A percentile compares a stretch with the other conserved stretches of the same genome.
These are phyloP conservation scores for Dryas octopetala DNA, from an alignment of 306 rosid species.

Conservation along the genomic window DNA sequence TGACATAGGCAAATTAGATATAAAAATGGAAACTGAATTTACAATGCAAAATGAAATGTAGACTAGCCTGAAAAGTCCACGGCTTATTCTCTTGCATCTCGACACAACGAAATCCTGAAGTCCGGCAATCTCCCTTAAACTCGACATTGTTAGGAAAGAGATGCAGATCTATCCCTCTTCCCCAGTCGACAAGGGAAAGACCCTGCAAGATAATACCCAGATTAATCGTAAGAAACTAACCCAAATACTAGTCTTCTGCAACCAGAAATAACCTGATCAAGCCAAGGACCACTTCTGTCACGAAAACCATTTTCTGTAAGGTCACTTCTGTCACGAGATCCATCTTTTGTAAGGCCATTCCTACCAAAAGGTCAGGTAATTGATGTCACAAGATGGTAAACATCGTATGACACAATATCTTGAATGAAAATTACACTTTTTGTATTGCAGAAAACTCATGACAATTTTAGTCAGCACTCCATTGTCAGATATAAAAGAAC, in stretches of 20 bases:
- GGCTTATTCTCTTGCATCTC: constrained; percentile 83
- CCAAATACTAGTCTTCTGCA: constrained; percentile 11
- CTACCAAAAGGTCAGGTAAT: constrained; percentile 16
- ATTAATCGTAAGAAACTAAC: constrained; percentile 17
- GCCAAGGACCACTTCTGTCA: constrained; percentile 73
- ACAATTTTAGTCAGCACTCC: background rate
- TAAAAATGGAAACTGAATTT: constrained; percentile 19
- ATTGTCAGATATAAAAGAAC: background rate
- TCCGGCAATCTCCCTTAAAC: constrained; percentile 78
- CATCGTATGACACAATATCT: constrained; percentile 1
- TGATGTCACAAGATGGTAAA: background rate
- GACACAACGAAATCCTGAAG: constrained; percentile 92
- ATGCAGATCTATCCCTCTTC: constrained; percentile 82
- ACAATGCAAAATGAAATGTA: constrained; percentile 13
- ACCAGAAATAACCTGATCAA: constrained; percentile 63
- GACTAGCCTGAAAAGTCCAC: constrained; percentile 84
- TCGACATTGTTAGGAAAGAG: constrained; percentile 67
- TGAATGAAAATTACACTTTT: background rate
- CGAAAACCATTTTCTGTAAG: constrained; percentile 53
- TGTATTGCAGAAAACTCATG: background rate
- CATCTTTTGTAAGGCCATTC: constrained; percentile 47
- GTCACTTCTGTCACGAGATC: constrained; percentile 10
- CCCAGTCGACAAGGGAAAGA: constrained; percentile 98
- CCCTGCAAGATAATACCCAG: constrained; percentile 51
- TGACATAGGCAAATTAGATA: constrained; percentile 7